These are phyloP conservation scores for Macroventuria anomochaeta DNA, from an alignment of 2,329 filamentous ascomycete genomes.

Conservation along the genomic window DNA sequence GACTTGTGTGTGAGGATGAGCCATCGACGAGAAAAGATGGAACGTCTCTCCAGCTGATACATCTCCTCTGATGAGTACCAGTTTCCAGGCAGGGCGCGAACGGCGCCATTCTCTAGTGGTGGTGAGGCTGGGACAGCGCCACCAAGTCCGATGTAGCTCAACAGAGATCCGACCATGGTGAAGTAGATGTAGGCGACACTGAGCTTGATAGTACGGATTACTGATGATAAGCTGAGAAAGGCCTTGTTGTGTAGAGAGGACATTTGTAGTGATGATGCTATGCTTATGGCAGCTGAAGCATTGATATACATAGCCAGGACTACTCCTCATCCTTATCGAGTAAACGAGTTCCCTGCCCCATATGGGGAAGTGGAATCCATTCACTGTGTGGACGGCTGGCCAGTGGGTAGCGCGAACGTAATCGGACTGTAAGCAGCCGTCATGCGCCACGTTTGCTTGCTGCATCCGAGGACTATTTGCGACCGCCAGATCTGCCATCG, in stretches of 20 bases:
- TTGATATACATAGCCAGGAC: slow-evolving; percentile 24
- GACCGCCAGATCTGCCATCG: slow-evolving; percentile 28
- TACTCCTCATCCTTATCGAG: slow-evolving; percentile 36
- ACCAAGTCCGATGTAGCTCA: slow-evolving; percentile 38
- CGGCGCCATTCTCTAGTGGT: slow-evolving; percentile 33
- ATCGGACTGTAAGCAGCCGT: slow-evolving; percentile 28
- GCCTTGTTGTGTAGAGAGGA: slow-evolving; percentile 16
- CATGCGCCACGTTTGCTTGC: slow-evolving; percentile 29
- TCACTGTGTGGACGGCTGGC: slow-evolving; percentile 22
- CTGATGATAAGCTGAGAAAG: slow-evolving; percentile 17
- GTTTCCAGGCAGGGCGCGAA: slow-evolving; percentile 52
- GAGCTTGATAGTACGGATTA: slow-evolving; percentile 9
- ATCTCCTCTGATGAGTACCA: slow-evolving; percentile 52
- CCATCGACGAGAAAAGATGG: slow-evolving; percentile 63
- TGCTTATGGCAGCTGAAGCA: slow-evolving; percentile 10
- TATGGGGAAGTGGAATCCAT: slow-evolving; percentile 42
- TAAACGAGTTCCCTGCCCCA: slow-evolving; percentile 30
- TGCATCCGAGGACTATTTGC: slow-evolving; percentile 14
- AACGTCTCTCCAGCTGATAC: slow-evolving; percentile 57
- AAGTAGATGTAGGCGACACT: slow-evolving; percentile 14
- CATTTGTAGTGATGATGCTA: slow-evolving; percentile 8
- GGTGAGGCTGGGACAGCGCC: slow-evolving; percentile 19
- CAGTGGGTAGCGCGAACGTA: slow-evolving; percentile 36
- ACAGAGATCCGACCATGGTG: slow-evolving; percentile 35
- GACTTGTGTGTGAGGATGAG: slow-evolving; percentile 62